Base-by-base conservation (phyloP, 805 yeast genomes). In the Starmerella asiatica region DNA sequence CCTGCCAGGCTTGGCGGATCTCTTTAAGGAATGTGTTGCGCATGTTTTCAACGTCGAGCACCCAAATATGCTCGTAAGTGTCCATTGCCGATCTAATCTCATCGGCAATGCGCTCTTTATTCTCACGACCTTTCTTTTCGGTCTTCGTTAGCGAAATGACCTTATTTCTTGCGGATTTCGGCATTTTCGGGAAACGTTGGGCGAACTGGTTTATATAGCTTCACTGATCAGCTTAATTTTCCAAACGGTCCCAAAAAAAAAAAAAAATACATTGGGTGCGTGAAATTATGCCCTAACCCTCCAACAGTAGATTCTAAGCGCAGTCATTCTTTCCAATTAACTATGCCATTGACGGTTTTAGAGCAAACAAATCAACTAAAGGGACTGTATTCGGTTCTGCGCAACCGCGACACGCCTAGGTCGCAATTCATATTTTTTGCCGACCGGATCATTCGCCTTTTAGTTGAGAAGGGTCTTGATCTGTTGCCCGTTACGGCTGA, bases 91-190 rank as follows among this genome's bases (percentile, higher is more conserved):
- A 71, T 64, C 94, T 76, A 38, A 91, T 77, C 47, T 85, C 95
- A 56, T 86, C 95, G 51, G 85, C 91, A 51, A 88, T 76, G 54
- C 88, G 70, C 52, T 75, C 88, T 60, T 91, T 91, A 64, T 84
- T 85, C 53, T 83, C 96, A 50, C 78, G 76, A 37, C 95, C 95
- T 59, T 91, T 91, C 63, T 85, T 91, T 52, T 85, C 96, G 47
- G 97, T 88, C 58, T 88, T 88, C 29, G 99, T 91, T 53, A 91
- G 69, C 12, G 97, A 82, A 45, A 91, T 93, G 52, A 86, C 77
- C 76, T 83, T 91, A 51, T 95, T 79, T 73, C 97, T 88, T 61
- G 77, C 86, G 28, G 96, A 85, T 72, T 94, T 83, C 47, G 98
- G 96, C 98, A 88, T 88, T 34, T 11, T 42, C 3, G 31, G 27